Evolutionary conservation across 2,329 filamentous ascomycete species (phyloP).

Genomic region (Neopestalotiopsis rosae): DNA sequence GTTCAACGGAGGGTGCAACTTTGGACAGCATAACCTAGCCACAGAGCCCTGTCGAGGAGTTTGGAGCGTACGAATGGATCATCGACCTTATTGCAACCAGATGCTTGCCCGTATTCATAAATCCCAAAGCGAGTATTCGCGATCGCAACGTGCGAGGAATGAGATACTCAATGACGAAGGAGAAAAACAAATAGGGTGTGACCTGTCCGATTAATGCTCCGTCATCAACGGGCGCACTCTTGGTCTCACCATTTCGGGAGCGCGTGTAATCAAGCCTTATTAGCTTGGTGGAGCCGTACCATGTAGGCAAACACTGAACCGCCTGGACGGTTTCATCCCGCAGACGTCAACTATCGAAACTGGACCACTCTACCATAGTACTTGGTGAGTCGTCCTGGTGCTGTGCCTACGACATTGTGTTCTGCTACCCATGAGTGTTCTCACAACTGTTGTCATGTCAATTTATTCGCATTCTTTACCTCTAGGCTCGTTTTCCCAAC

Average conservation of each 20-base stretch:
- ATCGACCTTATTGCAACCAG: neutral
- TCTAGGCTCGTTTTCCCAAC: no score
- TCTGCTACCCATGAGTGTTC: no score
- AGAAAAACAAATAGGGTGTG: neutral
- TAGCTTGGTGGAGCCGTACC: conserved; percentile 1
- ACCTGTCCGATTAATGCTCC: neutral
- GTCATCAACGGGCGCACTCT: neutral
- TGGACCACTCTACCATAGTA: neutral
- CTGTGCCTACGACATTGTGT: neutral
- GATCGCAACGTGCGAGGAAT: neutral
- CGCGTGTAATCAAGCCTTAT: conserved; percentile 15
- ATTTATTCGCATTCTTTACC: no score
- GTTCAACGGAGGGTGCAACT: neutral
- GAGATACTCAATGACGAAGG: neutral
- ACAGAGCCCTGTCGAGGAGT: neutral
- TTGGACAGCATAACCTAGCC: neutral
- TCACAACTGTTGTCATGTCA: no score
- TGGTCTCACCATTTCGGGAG: neutral
- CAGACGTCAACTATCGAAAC: conserved; percentile 11
- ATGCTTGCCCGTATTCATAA: neutral
- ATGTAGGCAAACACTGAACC: neutral
- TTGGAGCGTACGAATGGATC: neutral
- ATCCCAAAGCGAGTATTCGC: neutral
- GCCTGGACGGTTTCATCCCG: neutral
- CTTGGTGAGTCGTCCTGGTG: neutral